Evolutionary conservation across 306 rosid genomes (phyloP).

Genomic region (cucumber (Cucumis sativus)): DNA sequence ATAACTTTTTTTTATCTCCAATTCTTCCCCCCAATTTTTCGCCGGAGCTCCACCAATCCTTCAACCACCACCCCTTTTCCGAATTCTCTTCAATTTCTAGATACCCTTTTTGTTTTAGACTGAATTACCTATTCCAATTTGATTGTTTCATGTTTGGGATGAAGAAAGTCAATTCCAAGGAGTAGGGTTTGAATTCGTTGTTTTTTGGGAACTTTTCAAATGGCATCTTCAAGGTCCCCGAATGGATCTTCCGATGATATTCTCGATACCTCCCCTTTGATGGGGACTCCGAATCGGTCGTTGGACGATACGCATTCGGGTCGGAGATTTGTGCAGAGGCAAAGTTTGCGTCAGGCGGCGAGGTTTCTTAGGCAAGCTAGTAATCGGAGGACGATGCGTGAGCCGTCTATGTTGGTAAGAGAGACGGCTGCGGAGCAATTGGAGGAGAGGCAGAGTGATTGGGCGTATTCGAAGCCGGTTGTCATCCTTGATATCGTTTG

Average conservation of each 20-base stretch:
- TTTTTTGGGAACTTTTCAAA: slow-evolving; percentile 6
- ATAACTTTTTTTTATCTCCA: not conserved
- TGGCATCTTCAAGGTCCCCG: slow-evolving; percentile 59
- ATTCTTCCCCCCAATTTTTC: not conserved
- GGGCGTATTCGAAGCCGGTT: slow-evolving; percentile 95
- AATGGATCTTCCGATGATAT: slow-evolving; percentile 55
- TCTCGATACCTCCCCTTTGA: slow-evolving; percentile 59
- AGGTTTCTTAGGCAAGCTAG: slow-evolving; percentile 86
- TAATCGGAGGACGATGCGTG: slow-evolving; percentile 73
- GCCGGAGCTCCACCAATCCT: not conserved
- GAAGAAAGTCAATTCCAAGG: slow-evolving; percentile 1
- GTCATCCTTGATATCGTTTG: slow-evolving; percentile 76
- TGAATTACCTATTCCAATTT: not conserved
- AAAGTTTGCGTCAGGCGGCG: slow-evolving; percentile 84
- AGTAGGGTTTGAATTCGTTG: not conserved
- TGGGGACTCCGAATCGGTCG: slow-evolving; percentile 36
- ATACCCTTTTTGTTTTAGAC: not conserved
- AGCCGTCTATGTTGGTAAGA: slow-evolving; percentile 79
- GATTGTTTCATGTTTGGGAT: not conserved
- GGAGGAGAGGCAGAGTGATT: slow-evolving; percentile 94
- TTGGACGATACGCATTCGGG: slow-evolving; percentile 42
- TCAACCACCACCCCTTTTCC: not conserved
- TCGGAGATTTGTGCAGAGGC: slow-evolving; percentile 45
- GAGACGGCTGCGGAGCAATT: slow-evolving; percentile 93
- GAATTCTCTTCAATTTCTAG: no score